These are phyloP conservation scores for Tolypocladium tropicale DNA, from an alignment of 2,329 filamentous ascomycete genomes.

Conservation along the genomic window DNA sequence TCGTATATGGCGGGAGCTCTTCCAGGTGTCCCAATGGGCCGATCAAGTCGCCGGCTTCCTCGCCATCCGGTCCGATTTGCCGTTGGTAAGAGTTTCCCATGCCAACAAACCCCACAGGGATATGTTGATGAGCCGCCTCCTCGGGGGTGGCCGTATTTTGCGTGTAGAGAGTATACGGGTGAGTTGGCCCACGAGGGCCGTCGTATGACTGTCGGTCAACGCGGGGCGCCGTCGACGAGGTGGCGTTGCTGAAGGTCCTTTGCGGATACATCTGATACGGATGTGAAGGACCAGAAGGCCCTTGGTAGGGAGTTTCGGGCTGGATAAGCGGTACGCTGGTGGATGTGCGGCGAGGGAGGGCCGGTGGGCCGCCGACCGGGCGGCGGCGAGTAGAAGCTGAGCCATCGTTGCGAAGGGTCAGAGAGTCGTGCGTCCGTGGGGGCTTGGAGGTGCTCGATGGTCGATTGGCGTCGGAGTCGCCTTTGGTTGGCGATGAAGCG, in stretches of 20 bases:
- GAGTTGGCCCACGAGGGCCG: slow-evolving; percentile 57
- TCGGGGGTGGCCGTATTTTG: slow-evolving; percentile 59
- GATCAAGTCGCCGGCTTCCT: slow-evolving; percentile 79
- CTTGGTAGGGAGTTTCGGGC: slow-evolving; percentile 56
- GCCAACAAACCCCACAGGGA: slow-evolving; percentile 67
- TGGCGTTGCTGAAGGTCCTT: slow-evolving; percentile 57
- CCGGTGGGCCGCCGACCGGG: slow-evolving; percentile 1
- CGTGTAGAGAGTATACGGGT: slow-evolving; percentile 79
- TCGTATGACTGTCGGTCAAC: slow-evolving; percentile 36
- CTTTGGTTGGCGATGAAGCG: slow-evolving; percentile 13
- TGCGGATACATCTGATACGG: slow-evolving; percentile 81
- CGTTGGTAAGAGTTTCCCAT: slow-evolving; percentile 57
- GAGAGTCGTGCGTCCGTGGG: slow-evolving; percentile 35
- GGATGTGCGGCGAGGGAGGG: slow-evolving; percentile 17
- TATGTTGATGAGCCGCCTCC: slow-evolving; percentile 32
- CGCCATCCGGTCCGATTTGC: slow-evolving; percentile 66
- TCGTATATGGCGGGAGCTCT: slow-evolving; percentile 81
- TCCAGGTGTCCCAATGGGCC: slow-evolving; percentile 84
- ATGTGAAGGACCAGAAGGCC: slow-evolving; percentile 65
- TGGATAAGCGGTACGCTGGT: slow-evolving; percentile 27
- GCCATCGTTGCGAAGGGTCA: slow-evolving; percentile 43
- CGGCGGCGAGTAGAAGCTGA: slow-evolving; percentile 13
- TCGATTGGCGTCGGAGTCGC: slow-evolving; percentile 18
- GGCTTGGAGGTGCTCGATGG: slow-evolving; percentile 48
- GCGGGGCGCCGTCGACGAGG: slow-evolving; percentile 50